Percentiles rank a stretch among this genome's conserved stretches.
These are phyloP conservation scores for Amylocystis lapponica DNA, from an alignment of 768 basidiomycete genomes.

Conservation along the genomic window DNA sequence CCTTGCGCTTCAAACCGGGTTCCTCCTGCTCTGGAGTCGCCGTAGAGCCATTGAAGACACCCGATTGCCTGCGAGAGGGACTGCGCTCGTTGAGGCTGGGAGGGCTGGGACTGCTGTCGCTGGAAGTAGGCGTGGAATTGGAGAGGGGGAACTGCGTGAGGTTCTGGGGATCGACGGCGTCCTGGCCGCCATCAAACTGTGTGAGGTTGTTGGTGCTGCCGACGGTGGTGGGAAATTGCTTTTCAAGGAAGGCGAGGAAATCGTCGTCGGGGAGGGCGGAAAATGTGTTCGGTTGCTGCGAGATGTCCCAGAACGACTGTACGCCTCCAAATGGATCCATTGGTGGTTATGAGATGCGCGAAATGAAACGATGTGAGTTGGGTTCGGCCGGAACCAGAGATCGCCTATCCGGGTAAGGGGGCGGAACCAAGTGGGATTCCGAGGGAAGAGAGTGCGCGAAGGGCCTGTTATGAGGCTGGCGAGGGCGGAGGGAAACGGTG, in stretches of 20 bases:
- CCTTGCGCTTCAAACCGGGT: conserved; percentile 72
- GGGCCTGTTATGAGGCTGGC: conserved; percentile 4
- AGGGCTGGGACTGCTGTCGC: conserved; percentile 75
- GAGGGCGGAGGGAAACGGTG: background rate
- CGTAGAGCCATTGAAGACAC: conserved; percentile 19
- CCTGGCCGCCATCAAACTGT: conserved; percentile 24
- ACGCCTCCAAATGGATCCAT: conserved; percentile 48
- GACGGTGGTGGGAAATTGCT: conserved; percentile 52
- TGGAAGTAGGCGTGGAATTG: conserved; percentile 53
- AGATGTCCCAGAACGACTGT: conserved; percentile 59
- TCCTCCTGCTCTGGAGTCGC: conserved; percentile 33
- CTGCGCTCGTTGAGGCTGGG: conserved; percentile 37
- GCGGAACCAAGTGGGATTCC: conserved; percentile 1
- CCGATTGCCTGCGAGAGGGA: conserved; percentile 27
- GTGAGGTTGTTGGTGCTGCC: conserved; percentile 13
- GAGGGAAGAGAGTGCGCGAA: conserved; percentile 5
- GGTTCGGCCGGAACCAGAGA: conserved; percentile 9
- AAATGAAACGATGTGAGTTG: conserved; percentile 7
- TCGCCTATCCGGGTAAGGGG: conserved; percentile 6
- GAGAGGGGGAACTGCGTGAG: conserved; percentile 45
- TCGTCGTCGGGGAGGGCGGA: conserved; percentile 68
- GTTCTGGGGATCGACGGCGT: conserved; percentile 55
- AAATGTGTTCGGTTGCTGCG: conserved; percentile 47
- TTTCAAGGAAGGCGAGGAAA: conserved; percentile 71
- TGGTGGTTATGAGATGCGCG: conserved; percentile 1